These are phyloP conservation scores for Blastobotrys arbuscula DNA, from an alignment of 1,139 yeast species.

Conservation along the genomic window DNA sequence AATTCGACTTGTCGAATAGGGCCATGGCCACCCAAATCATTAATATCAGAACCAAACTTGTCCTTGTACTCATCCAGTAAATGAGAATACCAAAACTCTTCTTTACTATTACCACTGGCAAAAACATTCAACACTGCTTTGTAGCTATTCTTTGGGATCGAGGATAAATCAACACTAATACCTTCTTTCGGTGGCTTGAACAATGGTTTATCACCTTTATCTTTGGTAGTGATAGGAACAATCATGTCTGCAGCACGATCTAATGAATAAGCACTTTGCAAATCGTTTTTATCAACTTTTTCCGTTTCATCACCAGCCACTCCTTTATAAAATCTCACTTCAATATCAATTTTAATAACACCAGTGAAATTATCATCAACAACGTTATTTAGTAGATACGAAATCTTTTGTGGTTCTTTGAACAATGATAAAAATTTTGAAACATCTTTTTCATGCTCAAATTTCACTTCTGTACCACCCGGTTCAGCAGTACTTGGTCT, in stretches of 20 bases:
- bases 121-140: slow-evolving; percentile 54
- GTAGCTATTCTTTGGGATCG: slow-evolving; percentile 51
- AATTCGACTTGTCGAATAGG: slow-evolving; percentile 36
- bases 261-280: neutral
- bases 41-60: slow-evolving; percentile 29
- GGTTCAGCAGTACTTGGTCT: slow-evolving; percentile 86
- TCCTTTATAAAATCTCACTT: slow-evolving; percentile 46
- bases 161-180: slow-evolving; percentile 30
- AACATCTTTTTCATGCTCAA: slow-evolving; percentile 55
- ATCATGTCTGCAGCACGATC: slow-evolving; percentile 3
- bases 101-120: slow-evolving; percentile 71
- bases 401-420: slow-evolving; percentile 36
- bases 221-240: slow-evolving; percentile 2
- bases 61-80: slow-evolving; percentile 46
- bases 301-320: neutral
- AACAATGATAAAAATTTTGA: slow-evolving; percentile 54
- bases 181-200: slow-evolving; percentile 26
- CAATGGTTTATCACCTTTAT: neutral
- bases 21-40: slow-evolving; percentile 51
- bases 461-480: slow-evolving; percentile 41
- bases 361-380: slow-evolving; percentile 56
- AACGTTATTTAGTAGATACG: slow-evolving; percentile 63
- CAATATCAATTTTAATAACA: slow-evolving; percentile 49
- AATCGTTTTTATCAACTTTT: neutral
- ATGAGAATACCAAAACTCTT: slow-evolving; percentile 80